Evolutionary conservation across 805 yeast genomes (phyloP), one percentile per base, ranked within the genome.

Genomic region (Kockiozyma suomiensis): DNA sequence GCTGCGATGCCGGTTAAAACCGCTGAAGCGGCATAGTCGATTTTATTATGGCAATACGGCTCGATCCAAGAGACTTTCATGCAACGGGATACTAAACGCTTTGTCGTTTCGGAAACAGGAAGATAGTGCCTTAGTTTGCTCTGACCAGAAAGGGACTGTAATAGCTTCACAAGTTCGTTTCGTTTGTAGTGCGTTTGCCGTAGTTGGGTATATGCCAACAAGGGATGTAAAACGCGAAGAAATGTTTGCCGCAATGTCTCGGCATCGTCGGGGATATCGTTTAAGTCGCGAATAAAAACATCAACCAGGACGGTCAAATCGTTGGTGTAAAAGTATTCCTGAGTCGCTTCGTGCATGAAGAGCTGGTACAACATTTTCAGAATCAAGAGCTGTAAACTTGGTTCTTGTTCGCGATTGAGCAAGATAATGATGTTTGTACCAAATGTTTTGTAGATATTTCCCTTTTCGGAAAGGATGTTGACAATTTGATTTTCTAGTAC

Each of bases 281-380:
- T 81, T 55, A 93, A 76, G 70, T 92, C 97, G 54, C 98, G 76
- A 1, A 92, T 78, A 54, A 92, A 78, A 8, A 92, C 91, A 69
- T 90, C 97, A 13, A 88, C 85, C 58, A 92, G 80, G 5, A 92
- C 96, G 67, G 87, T 85, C 59, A 92, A 74, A 71, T 92, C 98
- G 68, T 92, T 92, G 62, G 89, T 77, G 70, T 92, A 92, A 50
- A 90, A 82, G 67, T 86, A 79, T 59, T 86, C 87, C 54, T 82
- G 77, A 0, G 96, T 86, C 38, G 75, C 74, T 4, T 85, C 78
- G 3, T 85, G 82, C 1, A 92, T 85, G 73, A 92, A 83, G 0
- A 92, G 81, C 58, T 88, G 73, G 71, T 89, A 90, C 7, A 92
- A 75, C 58, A 90, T 79, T 73, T 92, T 92, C 66, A 92, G 79